These are phyloP conservation scores for Podospora comata DNA, from an alignment of 495 filamentous ascomycete species.

Conservation along the genomic window DNA sequence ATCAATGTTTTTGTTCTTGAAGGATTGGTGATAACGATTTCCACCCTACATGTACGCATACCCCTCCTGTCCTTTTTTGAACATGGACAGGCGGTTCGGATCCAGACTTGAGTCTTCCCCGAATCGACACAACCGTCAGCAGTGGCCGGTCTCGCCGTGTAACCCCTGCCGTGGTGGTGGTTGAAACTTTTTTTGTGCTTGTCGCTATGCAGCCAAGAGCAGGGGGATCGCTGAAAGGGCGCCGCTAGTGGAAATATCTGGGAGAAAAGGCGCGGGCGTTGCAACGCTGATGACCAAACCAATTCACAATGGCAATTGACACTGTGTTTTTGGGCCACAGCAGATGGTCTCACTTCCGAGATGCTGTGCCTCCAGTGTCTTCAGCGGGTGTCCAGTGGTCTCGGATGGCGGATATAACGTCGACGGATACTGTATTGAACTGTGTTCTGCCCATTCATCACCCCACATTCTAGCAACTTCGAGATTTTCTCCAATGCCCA, in stretches of 20 bases:
- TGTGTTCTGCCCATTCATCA: not conserved
- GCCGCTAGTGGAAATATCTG: not conserved
- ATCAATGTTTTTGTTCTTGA: not conserved
- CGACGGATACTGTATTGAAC: not conserved
- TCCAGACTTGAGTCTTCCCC: not conserved
- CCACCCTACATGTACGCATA: not conserved
- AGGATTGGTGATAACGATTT: not conserved
- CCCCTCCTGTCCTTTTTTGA: not conserved
- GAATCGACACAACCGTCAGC: not conserved
- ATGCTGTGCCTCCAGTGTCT: not conserved
- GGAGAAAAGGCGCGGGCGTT: not conserved
- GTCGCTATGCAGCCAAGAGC: not conserved
- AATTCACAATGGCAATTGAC: not conserved
- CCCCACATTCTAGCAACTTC: constrained; percentile 6
- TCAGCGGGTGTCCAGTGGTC: constrained; percentile 1
- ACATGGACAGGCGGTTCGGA: not conserved
- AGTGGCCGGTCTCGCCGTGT: not conserved
- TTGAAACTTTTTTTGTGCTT: not conserved
- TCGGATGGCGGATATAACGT: not conserved
- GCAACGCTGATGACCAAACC: not conserved
- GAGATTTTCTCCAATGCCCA: not conserved
- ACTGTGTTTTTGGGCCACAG: not conserved
- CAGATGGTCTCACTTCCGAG: not conserved
- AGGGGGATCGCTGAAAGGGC: constrained; percentile 7
- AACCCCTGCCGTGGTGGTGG: not conserved